These are phyloP conservation scores for Trichoderma semiorbis DNA, from an alignment of 2,329 filamentous ascomycete species.

Conservation along the genomic window DNA sequence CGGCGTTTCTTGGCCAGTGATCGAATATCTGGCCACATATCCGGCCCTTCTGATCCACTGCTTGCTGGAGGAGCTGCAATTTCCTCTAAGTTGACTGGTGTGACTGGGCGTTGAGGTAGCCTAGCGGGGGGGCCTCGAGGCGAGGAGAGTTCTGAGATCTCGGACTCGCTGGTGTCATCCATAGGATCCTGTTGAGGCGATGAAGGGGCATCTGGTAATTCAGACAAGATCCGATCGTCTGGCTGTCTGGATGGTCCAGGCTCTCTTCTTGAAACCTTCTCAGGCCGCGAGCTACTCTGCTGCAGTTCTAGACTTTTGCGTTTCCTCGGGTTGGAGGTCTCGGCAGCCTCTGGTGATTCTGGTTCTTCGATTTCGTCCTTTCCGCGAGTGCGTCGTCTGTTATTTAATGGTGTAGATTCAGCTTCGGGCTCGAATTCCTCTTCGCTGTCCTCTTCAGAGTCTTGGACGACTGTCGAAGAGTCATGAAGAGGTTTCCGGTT, in stretches of 20 bases:
- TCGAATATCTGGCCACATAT: slow-evolving; percentile 52
- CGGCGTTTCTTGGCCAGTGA: slow-evolving; percentile 47
- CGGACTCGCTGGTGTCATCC: slow-evolving; percentile 35
- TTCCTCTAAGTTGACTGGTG: slow-evolving; percentile 46
- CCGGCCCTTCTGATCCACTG: slow-evolving; percentile 46
- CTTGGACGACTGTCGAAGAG: slow-evolving; percentile 31
- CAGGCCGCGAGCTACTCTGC: slow-evolving; percentile 36
- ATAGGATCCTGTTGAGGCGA: slow-evolving; percentile 4
- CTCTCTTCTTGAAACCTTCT: slow-evolving; percentile 33
- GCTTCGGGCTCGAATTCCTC: slow-evolving; percentile 58
- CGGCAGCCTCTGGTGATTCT: slow-evolving; percentile 26
- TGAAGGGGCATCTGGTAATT: slow-evolving; percentile 37
- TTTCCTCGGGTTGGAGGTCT: slow-evolving; percentile 45
- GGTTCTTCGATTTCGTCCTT: slow-evolving; percentile 24
- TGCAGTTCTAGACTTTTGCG: slow-evolving; percentile 52
- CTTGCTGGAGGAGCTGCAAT: slow-evolving; percentile 55
- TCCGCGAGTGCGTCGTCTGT: slow-evolving; percentile 37
- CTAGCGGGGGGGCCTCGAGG: slow-evolving; percentile 30
- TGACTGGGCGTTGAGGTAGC: slow-evolving; percentile 33
- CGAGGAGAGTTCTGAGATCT: slow-evolving; percentile 37
- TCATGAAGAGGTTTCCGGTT: slow-evolving; percentile 41
- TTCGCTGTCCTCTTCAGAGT: slow-evolving; percentile 41
- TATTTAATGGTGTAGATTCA: slow-evolving; percentile 63
- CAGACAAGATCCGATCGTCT: slow-evolving; percentile 25
- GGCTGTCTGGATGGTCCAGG: slow-evolving; percentile 23